Evolutionary conservation across 495 filamentous ascomycete genomes (phyloP).

Genomic region (Schizothecium vesticola): DNA sequence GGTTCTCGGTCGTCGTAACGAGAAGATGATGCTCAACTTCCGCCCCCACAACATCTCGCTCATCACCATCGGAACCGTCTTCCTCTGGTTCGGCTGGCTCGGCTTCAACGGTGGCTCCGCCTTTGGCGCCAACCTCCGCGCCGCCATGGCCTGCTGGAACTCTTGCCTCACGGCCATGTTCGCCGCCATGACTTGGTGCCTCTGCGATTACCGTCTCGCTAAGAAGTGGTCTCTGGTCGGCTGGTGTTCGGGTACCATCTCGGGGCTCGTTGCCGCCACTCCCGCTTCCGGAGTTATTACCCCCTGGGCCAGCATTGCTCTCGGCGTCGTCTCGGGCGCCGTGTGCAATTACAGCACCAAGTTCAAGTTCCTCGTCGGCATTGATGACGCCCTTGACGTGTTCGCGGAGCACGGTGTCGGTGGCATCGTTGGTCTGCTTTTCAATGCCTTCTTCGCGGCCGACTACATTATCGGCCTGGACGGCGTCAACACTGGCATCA

Average conservation of each 20-base stretch:
- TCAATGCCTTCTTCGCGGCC: constrained; percentile 88
- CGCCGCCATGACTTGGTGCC: constrained; percentile 78
- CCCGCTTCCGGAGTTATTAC: constrained; percentile 82
- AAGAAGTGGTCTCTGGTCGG: constrained; percentile 99
- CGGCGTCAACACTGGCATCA: constrained; percentile 75
- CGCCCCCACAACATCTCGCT: constrained; percentile 97
- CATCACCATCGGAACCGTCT: constrained; percentile 88
- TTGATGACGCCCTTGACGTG: constrained; percentile 96
- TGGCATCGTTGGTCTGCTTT: constrained; percentile 85
- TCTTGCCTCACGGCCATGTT: constrained; percentile 88
- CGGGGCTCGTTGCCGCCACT: constrained; percentile 85
- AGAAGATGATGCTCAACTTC: constrained; percentile 98
- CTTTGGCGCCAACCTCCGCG: constrained; percentile 95
- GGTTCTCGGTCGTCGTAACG: constrained; percentile 92
- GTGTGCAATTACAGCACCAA: constrained; percentile 94
- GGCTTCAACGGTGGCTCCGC: constrained; percentile 97
- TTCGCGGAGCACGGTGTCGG: constrained; percentile 97
- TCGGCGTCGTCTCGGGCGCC: constrained; percentile 79
- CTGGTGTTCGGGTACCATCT: constrained; percentile 94
- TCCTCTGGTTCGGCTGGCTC: constrained; percentile 98
- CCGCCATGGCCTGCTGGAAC: constrained; percentile 97
- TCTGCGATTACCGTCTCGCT: constrained; percentile 91
- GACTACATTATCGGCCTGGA: constrained; percentile 89
- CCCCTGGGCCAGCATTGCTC: constrained; percentile 81
- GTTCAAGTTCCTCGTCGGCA: constrained; percentile 91